A percentile compares a stretch with the other conserved stretches of the same genome.
phyloP scores from a whole-genome alignment of 495 filamentous ascomycete species.

The Trichoderma gamsii region DNA sequence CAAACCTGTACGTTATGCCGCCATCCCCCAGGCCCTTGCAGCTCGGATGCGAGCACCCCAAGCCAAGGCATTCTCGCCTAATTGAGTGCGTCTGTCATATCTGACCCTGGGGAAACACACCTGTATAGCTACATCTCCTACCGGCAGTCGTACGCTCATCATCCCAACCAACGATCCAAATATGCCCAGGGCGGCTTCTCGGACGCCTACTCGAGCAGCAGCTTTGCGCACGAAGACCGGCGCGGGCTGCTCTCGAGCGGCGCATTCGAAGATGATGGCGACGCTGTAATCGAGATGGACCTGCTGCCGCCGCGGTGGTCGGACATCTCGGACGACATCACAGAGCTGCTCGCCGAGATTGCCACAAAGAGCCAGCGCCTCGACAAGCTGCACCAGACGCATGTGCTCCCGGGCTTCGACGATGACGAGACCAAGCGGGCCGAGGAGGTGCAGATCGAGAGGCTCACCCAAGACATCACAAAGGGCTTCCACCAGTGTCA shows the following conservation, averaged over 20 bases:
- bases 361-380: slow-evolving; percentile 74
- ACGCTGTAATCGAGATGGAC: slow-evolving; percentile 98
- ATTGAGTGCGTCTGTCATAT: neutral
- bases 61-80: neutral
- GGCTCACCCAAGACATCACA: slow-evolving; percentile 83
- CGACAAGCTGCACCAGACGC: slow-evolving; percentile 92
- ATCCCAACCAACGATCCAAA: slow-evolving; percentile 77
- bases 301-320: slow-evolving; percentile 91
- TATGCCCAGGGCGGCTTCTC: slow-evolving; percentile 65
- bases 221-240: slow-evolving; percentile 57
- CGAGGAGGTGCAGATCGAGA: slow-evolving; percentile 86
- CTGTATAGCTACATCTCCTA: slow-evolving; percentile 91
- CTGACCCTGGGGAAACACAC: neutral
- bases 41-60: neutral
- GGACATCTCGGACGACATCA: slow-evolving; percentile 90
- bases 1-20: slow-evolving; percentile 69
- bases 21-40: neutral
- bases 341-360: slow-evolving; percentile 72
- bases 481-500: slow-evolving; percentile 84
- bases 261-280: slow-evolving; percentile 77
- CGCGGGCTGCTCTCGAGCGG: slow-evolving; percentile 76
- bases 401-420: slow-evolving; percentile 93
- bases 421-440: slow-evolving; percentile 78
- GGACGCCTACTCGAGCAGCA: slow-evolving; percentile 35
- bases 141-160: slow-evolving; percentile 94